phyloP scores from a whole-genome alignment of 2,329 filamentous ascomycete genomes.

The Dissoconium aciculare region DNA sequence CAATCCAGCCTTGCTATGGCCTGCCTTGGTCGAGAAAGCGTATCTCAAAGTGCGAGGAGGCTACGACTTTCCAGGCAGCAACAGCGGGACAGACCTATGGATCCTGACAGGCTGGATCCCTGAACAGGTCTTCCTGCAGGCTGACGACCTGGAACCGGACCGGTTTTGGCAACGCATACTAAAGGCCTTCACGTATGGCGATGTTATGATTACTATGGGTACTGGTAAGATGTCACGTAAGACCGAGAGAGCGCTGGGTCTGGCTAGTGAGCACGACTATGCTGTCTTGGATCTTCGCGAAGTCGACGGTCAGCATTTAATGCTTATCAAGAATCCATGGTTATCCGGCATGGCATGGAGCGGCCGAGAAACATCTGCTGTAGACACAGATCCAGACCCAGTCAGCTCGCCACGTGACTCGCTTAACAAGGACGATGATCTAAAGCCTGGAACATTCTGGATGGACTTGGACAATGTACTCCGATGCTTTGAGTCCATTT shows the following conservation, averaged over 20 bases:
- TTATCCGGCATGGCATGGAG: conserved; percentile 65
- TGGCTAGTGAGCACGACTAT: conserved; percentile 88
- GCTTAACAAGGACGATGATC: conserved; percentile 25
- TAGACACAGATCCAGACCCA: conserved; percentile 18
- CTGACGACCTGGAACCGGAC: conserved; percentile 63
- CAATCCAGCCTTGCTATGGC: conserved; percentile 74
- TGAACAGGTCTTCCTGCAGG: conserved; percentile 82
- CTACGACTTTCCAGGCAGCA: conserved; percentile 95
- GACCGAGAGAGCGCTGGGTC: conserved; percentile 65
- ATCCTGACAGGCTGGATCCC: conserved; percentile 92
- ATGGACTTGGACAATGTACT: conserved; percentile 76
- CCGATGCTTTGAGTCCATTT: conserved; percentile 89
- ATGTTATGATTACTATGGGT: conserved; percentile 78
- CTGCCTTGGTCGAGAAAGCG: conserved; percentile 84
- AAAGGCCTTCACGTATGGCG: conserved; percentile 57
- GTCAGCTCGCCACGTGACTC: conserved; percentile 22
- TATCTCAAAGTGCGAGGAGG: conserved; percentile 91
- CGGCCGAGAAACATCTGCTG: conserved; percentile 25
- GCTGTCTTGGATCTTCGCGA: conserved; percentile 70
- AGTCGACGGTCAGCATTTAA: conserved; percentile 44
- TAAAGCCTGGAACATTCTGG: conserved; percentile 71
- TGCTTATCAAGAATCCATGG: conserved; percentile 95
- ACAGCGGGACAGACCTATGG: conserved; percentile 89
- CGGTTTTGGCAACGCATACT: conserved; percentile 65
- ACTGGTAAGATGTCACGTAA: conserved; percentile 65